Percentiles rank a stretch among this genome's conserved stretches.
Evolutionary conservation across 495 filamentous ascomycete species (phyloP).

Genomic region (Chaetomium cochliodes): DNA sequence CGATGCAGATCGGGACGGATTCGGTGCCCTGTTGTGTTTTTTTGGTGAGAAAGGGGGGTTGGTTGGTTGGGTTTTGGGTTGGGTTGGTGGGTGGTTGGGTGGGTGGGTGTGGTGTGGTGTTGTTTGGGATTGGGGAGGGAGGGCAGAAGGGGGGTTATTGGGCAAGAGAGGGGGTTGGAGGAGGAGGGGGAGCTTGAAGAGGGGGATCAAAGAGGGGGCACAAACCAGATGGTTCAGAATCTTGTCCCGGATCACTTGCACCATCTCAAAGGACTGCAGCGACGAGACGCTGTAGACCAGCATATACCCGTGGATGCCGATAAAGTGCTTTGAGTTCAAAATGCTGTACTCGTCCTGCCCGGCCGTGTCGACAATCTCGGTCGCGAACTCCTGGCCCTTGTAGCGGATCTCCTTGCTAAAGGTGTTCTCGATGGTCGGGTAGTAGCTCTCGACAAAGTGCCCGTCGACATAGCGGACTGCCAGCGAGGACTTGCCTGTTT

Average conservation of each 20-base stretch:
- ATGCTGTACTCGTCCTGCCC: slow-evolving; percentile 99
- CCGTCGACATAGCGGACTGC: slow-evolving; percentile 97
- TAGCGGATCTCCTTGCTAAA: slow-evolving; percentile 92
- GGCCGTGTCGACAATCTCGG: slow-evolving; percentile 97
- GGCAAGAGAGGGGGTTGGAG: slow-evolving; percentile 12
- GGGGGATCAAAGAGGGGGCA: no score
- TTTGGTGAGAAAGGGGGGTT: background rate
- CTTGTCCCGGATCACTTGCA: slow-evolving; percentile 91
- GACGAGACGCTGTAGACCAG: slow-evolving; percentile 94
- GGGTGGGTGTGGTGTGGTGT: no score
- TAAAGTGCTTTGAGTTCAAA: slow-evolving; percentile 97
- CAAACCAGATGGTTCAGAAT: slow-evolving; percentile 92
- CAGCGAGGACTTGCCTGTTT: slow-evolving; percentile 89
- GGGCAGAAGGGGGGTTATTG: background rate
- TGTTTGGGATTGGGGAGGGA: no score
- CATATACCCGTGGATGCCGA: slow-evolving; percentile 99
- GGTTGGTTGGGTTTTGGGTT: background rate
- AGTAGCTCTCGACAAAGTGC: slow-evolving; percentile 98
- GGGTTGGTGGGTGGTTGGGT: no score
- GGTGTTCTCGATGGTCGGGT: slow-evolving; percentile 98
- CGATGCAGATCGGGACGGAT: slow-evolving; percentile 86
- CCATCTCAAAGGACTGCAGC: slow-evolving; percentile 94
- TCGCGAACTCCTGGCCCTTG: slow-evolving; percentile 89
- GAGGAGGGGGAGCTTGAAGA: slow-evolving; percentile 5
- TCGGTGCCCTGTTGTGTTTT: slow-evolving; percentile 79